These are phyloP conservation scores for Paxillus ammoniavirescens DNA, from an alignment of 768 basidiomycete genomes.

Conservation along the genomic window DNA sequence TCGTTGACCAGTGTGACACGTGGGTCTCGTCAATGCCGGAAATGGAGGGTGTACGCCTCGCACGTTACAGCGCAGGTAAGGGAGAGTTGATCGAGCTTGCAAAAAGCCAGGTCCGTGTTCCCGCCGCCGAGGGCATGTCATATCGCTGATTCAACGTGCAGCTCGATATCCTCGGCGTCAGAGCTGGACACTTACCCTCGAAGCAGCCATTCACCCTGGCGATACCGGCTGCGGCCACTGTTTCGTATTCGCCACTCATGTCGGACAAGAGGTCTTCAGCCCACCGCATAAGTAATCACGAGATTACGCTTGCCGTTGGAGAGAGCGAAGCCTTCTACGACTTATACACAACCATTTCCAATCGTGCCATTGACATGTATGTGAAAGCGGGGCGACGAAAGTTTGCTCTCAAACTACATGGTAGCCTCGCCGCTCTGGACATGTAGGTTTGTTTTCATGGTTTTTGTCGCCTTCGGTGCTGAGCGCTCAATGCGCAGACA, in stretches of 20 bases:
- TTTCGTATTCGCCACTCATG: conserved; percentile 13
- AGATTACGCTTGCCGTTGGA: conserved; percentile 56
- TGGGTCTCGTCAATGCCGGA: conserved; percentile 55
- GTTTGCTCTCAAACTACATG: conserved; percentile 83
- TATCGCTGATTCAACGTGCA: conserved; percentile 30
- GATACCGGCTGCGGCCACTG: conserved; percentile 16
- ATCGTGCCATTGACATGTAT: conserved; percentile 83
- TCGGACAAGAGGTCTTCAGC: conserved; percentile 23
- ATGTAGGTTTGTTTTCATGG: conserved; percentile 53
- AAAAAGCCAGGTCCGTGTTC: conserved; percentile 67
- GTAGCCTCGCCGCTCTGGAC: conserved; percentile 84
- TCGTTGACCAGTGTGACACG: conserved; percentile 73
- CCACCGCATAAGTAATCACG: conserved; percentile 51
- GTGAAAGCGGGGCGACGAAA: conserved; percentile 80
- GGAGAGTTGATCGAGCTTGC: conserved; percentile 93
- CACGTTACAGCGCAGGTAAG: conserved; percentile 68
- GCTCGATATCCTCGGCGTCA: conserved; percentile 85
- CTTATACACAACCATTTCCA: conserved; percentile 70
- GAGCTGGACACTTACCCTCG: conserved; percentile 66
- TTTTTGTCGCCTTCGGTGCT: conserved; percentile 4
- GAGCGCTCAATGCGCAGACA: conserved; percentile 44
- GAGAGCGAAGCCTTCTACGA: conserved; percentile 69
- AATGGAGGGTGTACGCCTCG: conserved; percentile 45
- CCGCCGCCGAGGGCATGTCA: neutral
- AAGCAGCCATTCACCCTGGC: conserved; percentile 70